A percentile compares a stretch with the other conserved stretches of the same genome.
phyloP scores from a whole-genome alignment of 1,139 yeast genomes.

The Pichia sp. region DNA sequence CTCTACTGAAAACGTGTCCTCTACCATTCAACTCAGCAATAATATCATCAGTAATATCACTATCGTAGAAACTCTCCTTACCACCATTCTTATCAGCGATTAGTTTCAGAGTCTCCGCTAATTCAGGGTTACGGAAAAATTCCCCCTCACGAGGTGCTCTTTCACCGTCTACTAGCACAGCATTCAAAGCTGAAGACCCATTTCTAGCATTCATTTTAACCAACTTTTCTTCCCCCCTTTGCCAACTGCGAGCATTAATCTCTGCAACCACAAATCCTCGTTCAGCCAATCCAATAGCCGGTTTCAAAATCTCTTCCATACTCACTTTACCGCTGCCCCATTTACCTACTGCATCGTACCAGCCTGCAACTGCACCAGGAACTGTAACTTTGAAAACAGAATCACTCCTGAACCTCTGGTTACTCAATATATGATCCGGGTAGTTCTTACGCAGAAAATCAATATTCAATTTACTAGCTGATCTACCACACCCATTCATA shows the following conservation, averaged over 20 bases:
- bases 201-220: conserved; percentile 18
- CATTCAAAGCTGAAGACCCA: no score
- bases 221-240: conserved; percentile 30
- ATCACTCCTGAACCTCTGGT: conserved; percentile 33
- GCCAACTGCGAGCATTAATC: conserved; percentile 51
- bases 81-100: conserved; percentile 57
- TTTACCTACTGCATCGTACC: conserved; percentile 57
- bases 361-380: conserved; percentile 75
- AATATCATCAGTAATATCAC: conserved; percentile 60
- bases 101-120: conserved; percentile 47
- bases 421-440: conserved; percentile 24
- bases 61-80: conserved; percentile 59
- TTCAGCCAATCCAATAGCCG: conserved; percentile 67
- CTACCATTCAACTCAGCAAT: conserved; percentile 43
- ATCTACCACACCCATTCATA: conserved; percentile 70
- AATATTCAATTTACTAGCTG: conserved; percentile 47
- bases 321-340: conserved; percentile 72
- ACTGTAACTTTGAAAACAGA: conserved; percentile 61
- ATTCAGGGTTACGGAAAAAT: conserved; percentile 41
- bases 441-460: conserved; percentile 39
- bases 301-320: conserved; percentile 51
- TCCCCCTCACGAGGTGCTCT: conserved; percentile 56
- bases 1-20: conserved; percentile 49
- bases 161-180: no score
- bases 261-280: conserved; percentile 61